phyloP scores from a whole-genome alignment of 768 basidiomycete genomes.

The Lactifluus subvellereus region DNA sequence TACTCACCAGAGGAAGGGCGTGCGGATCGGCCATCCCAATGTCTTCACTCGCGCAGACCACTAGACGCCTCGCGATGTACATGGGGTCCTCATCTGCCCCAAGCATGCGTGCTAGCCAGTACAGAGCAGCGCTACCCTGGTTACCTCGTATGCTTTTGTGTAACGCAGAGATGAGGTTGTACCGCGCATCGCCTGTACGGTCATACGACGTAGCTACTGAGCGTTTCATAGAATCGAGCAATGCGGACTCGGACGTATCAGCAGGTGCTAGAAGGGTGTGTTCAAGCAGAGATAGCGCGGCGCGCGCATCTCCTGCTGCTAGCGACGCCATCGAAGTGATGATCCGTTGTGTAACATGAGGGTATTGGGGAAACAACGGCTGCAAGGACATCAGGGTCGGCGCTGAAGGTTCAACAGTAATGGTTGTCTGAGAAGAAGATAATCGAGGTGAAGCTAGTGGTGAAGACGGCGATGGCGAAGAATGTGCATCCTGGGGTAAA shows the following conservation, averaged over 20 bases:
- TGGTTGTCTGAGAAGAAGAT: slow-evolving; percentile 23
- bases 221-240: slow-evolving; percentile 55
- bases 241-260: slow-evolving; percentile 38
- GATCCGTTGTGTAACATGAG: slow-evolving; percentile 43
- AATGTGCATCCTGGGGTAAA: neutral
- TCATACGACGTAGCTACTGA: slow-evolving; percentile 68
- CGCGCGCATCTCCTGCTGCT: slow-evolving; percentile 66
- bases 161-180: slow-evolving; percentile 80
- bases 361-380: slow-evolving; percentile 27
- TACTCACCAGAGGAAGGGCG: slow-evolving; percentile 63
- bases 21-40: slow-evolving; percentile 73
- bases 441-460: slow-evolving; percentile 4
- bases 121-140: slow-evolving; percentile 73
- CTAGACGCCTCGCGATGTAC: slow-evolving; percentile 67
- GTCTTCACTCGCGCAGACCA: slow-evolving; percentile 82
- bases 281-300: slow-evolving; percentile 78
- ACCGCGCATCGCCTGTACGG: slow-evolving; percentile 66
- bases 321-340: slow-evolving; percentile 48
- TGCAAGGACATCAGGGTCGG: neutral
- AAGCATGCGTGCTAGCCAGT: slow-evolving; percentile 85
- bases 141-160: slow-evolving; percentile 80
- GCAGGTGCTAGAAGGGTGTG: slow-evolving; percentile 47
- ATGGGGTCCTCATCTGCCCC: slow-evolving; percentile 75
- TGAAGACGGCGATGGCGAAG: slow-evolving; percentile 8
- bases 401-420: neutral